Conservation (phyloP, 352 stramenopile genomes). For the Lagenidium giganteum region DNA sequence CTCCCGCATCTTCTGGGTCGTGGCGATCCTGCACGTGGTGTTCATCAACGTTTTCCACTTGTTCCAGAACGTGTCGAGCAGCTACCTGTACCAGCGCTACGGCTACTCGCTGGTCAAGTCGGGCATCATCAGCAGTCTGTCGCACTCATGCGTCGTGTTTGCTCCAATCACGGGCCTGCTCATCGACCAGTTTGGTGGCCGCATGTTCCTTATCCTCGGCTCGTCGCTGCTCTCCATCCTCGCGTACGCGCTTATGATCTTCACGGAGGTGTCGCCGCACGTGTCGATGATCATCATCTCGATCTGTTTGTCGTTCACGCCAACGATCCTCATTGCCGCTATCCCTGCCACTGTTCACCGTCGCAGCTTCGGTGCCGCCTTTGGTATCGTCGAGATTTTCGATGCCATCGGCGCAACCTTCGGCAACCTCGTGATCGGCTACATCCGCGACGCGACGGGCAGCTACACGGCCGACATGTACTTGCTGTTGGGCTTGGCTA, state of each 20-base stretch:
- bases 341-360: constrained; percentile 68
- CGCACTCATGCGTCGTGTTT: constrained; percentile 69
- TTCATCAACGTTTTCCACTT: constrained; percentile 88
- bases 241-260: constrained; percentile 71
- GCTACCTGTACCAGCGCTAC: constrained; percentile 74
- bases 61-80: constrained; percentile 84
- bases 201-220: constrained; percentile 65
- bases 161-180: constrained; percentile 74
- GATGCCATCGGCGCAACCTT: constrained; percentile 67
- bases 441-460: constrained; percentile 61
- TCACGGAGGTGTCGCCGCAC: constrained; percentile 52
- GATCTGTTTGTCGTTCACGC: constrained; percentile 70
- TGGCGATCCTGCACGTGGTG: constrained; percentile 71
- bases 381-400: constrained; percentile 75
- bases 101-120: constrained; percentile 73
- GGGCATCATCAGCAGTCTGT: constrained; percentile 63
- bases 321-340: constrained; percentile 75
- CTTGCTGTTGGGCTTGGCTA: constrained; percentile 54
- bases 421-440: constrained; percentile 74
- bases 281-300: constrained; percentile 79
- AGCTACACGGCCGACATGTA: constrained; percentile 72
- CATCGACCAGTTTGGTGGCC: constrained; percentile 80
- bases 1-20: constrained; percentile 79
- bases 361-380: constrained; percentile 65
- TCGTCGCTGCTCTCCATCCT: constrained; percentile 55